Base-by-base conservation (phyloP, 163 green algal genomes). In the Chlorella variabilis region DNA sequence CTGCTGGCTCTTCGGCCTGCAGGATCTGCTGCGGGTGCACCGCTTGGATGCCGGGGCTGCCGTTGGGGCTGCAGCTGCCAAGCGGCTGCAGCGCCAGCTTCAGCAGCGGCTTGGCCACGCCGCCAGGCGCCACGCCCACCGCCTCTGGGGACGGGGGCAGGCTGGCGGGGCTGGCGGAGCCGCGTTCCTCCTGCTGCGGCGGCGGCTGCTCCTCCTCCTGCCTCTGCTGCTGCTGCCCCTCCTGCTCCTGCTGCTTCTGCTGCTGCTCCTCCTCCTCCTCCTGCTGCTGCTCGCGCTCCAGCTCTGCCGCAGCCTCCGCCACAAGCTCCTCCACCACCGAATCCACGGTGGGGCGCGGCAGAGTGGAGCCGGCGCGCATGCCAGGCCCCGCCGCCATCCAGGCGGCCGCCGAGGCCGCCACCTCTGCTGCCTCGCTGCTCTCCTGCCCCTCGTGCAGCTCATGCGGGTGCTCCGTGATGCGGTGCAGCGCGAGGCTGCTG, bases 31-130 rank as follows among this genome's bases (percentile, higher is more conserved):
- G 68, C n/a, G 41, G 13, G n/a, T 78, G 73, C 73, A 80, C 73
- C 11, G 73, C 73, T 27, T 80, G 73, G 6, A 80, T 80, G 73
- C 73, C 73, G 23, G 73, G 73, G 56, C 73, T 80, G 73, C 73
- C 65, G 56, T 39, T 69, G n/a, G 73, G 73, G 73, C 73, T 80
- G 36, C 7, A 25, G 73, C 54, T 80, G 73, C 18, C 59, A 36
- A 29, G 15, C 2, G 73, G 38, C 56, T 29, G 15, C 39, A 71
- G 56, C 3, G 5, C 34, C 25, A 70, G 36, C 38, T 80, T 80
- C 56, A 80, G 73, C 73, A n/a, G 65, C 21, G 65, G 73, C 73
- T 80, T 80, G 54, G 23, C 38, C 7, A 13, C 63, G 33, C 29
- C 15, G 20, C 1, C 34, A 5, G 34, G 3, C 8, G 63, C 34